Evolutionary conservation across 2,329 filamentous ascomycete species (phyloP).

Genomic region (Fusarium incarnatum): DNA sequence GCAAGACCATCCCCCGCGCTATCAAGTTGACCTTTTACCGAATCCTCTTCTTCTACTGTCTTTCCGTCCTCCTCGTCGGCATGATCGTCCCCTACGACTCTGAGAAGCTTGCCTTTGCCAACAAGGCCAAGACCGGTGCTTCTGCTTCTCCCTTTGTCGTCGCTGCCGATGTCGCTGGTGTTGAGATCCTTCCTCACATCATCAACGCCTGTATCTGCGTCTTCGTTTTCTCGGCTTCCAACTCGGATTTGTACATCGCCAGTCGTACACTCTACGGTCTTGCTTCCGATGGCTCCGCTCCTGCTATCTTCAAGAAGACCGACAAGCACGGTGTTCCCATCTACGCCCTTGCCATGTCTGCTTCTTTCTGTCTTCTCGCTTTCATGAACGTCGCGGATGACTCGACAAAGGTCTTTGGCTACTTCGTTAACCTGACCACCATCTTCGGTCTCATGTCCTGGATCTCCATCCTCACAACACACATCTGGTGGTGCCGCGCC

Average conservation of each 20-base stretch:
- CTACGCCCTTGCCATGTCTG: constrained; percentile 70
- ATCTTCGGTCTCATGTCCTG: constrained; percentile 75
- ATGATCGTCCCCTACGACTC: constrained; percentile 82
- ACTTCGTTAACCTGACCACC: constrained; percentile 76
- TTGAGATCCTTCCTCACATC: constrained; percentile 72
- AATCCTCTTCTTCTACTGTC: constrained; percentile 82
- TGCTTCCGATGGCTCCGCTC: constrained; percentile 77
- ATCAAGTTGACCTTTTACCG: constrained; percentile 86
- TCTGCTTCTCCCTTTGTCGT: constrained; percentile 78
- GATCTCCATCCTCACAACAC: constrained; percentile 75
- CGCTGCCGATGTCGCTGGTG: constrained; percentile 73
- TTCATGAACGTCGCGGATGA: constrained; percentile 73
- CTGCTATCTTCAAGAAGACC: constrained; percentile 76
- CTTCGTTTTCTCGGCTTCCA: constrained; percentile 81
- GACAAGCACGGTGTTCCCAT: constrained; percentile 78
- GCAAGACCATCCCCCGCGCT: constrained; percentile 79
- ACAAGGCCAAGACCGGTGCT: constrained; percentile 52
- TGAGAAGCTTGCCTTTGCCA: constrained; percentile 67
- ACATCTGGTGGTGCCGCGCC: constrained; percentile 74
- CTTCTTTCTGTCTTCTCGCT: constrained; percentile 73
- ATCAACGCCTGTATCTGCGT: constrained; percentile 80
- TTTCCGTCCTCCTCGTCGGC: constrained; percentile 79
- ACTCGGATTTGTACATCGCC: constrained; percentile 82
- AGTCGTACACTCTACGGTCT: constrained; percentile 80
- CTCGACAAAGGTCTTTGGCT: constrained; percentile 68